Evolutionary conservation across 805 yeast species (phyloP), one percentile per base, ranked within the genome.

Genomic region (Alloascoidea hylecoeti): DNA sequence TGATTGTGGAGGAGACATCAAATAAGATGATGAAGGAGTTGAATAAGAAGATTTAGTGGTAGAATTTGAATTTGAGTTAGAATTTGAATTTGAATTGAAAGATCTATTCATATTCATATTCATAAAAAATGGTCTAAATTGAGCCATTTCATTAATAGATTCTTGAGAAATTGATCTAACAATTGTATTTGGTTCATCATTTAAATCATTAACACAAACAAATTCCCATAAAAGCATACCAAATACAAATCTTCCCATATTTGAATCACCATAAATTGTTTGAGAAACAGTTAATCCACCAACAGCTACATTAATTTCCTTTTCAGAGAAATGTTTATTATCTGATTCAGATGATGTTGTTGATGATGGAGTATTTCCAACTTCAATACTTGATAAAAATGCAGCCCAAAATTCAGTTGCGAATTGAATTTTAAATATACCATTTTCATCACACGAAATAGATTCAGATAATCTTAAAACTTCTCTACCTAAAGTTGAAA

Each of bases 401-500:
- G 60, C 61, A 3, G 55, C 44, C 61, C 62, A 58, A 43, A 58
- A 58, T 38, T 58, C 63, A 16, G 53, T 44, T 14, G 60, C 50
- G 43, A 56, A 56, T 12, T 61, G 61, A 17, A 58, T 46, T 17
- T 33, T 23, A 45, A n/a, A 58, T 46, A 27, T 52, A 45, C 37
- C 58, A 61, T 28, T 44, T 42, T 27, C 50, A 51, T 49, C 16
- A 46, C 39, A 37, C 53, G 38, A 19, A 50, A 42, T 34, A 49
- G 46, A 35, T 48, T 50, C 53, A n/a, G 43, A 38, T 23, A 53
- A 42, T 23, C 46, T 44, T 19, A 53, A 46, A 39, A 53, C 45
- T 37, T 52, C 48, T 18, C 49, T 49, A 34, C 52, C 54, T 45
- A 58, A 49, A 36, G 55, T 49, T 23, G 52, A 42, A 16, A 58